phyloP scores from a whole-genome alignment of 108 stramenopile genomes.

The Nitzschia sp. region DNA sequence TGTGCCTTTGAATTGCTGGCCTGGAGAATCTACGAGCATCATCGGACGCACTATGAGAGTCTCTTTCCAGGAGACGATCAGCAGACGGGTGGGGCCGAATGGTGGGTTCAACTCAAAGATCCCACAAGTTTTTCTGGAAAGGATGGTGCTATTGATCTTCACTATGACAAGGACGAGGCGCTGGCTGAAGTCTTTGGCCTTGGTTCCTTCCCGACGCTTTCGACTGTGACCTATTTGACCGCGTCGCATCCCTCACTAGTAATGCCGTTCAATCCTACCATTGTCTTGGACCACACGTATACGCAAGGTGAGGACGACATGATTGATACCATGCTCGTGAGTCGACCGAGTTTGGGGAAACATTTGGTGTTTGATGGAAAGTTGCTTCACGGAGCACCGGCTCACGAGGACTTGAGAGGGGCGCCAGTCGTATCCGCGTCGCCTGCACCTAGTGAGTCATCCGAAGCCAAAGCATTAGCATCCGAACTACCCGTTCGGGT shows the following conservation, averaged over 20 bases:
- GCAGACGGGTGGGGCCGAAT: constrained; percentile 63
- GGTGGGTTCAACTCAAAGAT: constrained; percentile 87
- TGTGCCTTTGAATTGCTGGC: constrained; percentile 70
- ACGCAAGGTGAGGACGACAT: constrained; percentile 57
- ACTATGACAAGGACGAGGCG: constrained; percentile 91
- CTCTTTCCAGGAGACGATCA: not conserved
- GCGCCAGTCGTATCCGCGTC: constrained; percentile 6
- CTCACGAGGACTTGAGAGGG: constrained; percentile 49
- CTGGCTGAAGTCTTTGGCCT: constrained; percentile 81
- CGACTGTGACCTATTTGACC: constrained; percentile 88
- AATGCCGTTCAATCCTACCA: constrained; percentile 47
- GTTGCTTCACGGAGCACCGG: constrained; percentile 86
- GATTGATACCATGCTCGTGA: constrained; percentile 59
- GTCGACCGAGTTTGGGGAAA: constrained; percentile 71
- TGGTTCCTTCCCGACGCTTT: constrained; percentile 81
- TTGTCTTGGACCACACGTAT: constrained; percentile 76
- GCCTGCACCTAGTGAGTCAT: not conserved
- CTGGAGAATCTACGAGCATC: constrained; percentile 54
- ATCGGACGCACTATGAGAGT: constrained; percentile 44
- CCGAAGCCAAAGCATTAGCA: not conserved
- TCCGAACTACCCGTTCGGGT: constrained; percentile 44
- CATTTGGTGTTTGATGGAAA: constrained; percentile 91
- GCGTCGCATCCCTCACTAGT: constrained; percentile 6
- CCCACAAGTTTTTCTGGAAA: not conserved
- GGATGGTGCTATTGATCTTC: constrained; percentile 69